These are phyloP conservation scores for Talaromyces sp. DNA, from an alignment of 2,329 filamentous ascomycete species.

Conservation along the genomic window DNA sequence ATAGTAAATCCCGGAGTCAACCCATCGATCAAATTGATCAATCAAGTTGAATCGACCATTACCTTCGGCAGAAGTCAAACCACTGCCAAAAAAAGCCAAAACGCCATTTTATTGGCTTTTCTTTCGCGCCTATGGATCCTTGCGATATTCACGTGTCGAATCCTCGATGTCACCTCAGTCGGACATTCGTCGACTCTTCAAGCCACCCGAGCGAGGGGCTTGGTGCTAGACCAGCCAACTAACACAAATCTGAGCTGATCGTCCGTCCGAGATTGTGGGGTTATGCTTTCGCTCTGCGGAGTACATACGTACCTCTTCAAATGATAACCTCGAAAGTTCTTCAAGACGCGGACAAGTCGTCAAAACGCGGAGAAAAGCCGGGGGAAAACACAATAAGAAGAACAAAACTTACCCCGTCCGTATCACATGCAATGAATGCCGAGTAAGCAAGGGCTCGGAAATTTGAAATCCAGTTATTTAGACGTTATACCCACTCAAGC, in stretches of 20 bases:
- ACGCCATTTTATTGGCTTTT: neutral
- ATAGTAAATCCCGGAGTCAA: neutral
- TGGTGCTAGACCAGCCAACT: neutral
- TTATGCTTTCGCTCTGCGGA: neutral
- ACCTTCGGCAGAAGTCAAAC: neutral
- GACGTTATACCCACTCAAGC: neutral
- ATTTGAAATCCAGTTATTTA: neutral
- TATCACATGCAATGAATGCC: neutral
- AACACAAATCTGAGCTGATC: neutral
- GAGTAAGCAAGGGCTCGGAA: neutral
- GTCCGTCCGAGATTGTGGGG: neutral
- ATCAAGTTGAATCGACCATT: neutral
- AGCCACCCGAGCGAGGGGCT: neutral
- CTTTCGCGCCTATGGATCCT: neutral
- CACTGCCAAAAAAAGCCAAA: neutral
- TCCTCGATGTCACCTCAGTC: conserved; percentile 8
- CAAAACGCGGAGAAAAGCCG: conserved; percentile 3
- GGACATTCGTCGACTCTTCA: conserved; percentile 4
- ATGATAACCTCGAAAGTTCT: neutral
- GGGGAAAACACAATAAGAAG: neutral
- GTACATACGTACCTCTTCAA: neutral
- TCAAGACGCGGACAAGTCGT: neutral
- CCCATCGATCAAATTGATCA: neutral
- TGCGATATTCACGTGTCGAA: neutral
- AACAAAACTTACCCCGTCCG: neutral